Percentiles rank a stretch among this genome's conserved stretches.
These are phyloP conservation scores for Calocera viscosa DNA, from an alignment of 768 basidiomycete genomes.

Conservation along the genomic window DNA sequence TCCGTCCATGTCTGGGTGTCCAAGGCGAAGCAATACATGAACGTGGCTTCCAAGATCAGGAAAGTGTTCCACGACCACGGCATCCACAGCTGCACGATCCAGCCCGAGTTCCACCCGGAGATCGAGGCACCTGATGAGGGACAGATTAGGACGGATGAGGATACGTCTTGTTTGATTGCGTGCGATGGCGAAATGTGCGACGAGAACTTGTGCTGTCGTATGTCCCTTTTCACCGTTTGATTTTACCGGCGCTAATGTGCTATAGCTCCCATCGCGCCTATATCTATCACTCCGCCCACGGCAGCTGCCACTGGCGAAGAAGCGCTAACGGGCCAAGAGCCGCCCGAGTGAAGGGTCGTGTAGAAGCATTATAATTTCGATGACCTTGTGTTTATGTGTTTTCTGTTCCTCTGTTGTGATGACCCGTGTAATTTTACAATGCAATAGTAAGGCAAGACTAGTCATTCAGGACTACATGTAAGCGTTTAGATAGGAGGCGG, in stretches of 20 bases:
- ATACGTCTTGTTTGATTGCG: conserved; percentile 54
- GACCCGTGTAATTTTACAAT: not conserved
- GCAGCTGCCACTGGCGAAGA: not conserved
- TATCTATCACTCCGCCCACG: not conserved
- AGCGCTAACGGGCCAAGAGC: not conserved
- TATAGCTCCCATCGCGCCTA: not conserved
- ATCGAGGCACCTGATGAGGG: not conserved
- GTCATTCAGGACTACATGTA: not conserved
- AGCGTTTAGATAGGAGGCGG: not conserved
- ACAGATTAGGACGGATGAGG: conserved; percentile 33
- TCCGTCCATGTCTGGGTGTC: conserved; percentile 88
- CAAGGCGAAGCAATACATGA: conserved; percentile 80
- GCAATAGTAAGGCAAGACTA: not conserved
- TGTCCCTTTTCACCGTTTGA: conserved; percentile 22
- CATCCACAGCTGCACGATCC: conserved; percentile 89
- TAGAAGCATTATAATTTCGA: not conserved
- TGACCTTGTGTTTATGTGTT: too few species aligned
- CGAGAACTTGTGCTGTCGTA: conserved; percentile 72
- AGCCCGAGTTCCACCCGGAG: conserved; percentile 49
- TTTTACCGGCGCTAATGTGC: not conserved
- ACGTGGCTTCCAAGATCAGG: conserved; percentile 69
- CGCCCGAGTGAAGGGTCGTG: not conserved
- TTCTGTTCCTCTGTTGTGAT: too few species aligned
- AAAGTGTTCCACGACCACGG: conserved; percentile 77
- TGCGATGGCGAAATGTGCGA: conserved; percentile 64